Base-by-base conservation (phyloP, 768 basidiomycete species). In the Grammothele lineata region DNA sequence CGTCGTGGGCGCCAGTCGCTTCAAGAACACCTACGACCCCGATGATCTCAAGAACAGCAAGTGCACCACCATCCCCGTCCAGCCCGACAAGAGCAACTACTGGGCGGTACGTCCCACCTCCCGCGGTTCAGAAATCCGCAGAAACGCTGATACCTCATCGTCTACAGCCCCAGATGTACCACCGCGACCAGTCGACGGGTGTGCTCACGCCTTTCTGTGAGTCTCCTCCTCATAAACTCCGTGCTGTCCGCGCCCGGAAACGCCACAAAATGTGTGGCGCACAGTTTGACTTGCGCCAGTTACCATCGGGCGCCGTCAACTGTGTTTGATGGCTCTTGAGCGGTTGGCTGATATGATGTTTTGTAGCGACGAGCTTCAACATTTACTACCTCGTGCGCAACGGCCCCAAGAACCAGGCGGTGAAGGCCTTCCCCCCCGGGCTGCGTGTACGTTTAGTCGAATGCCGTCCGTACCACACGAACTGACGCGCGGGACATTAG, bases 81-180 rank as follows among this genome's bases (percentile, higher is more conserved):
- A 55, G 47, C 43, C 46, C 21, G 59, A 60, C 49, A 51, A 54
- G 55, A 56, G 54, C 40, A 51, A 54, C 46, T 60, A 60, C 48
- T 60, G 59, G 59, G 53, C 53, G 38, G 57, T 59, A 30, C 43
- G 59, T 47, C 19, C 17, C 22, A 4, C 26, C 10, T 17, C 14
- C 14, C 14, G 12, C 14, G 5, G 24, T 15, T 37, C 34, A 4
- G 12, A 3, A 21, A 6, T n/a, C 26, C 14, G 18, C 19, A 7
- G 17, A 19, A 32, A 15, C 38, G 17, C 38, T 43, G 33, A 47
- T n/a, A n/a, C n/a, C n/a, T n/a, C n/a, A n/a, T n/a, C n/a, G n/a
- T 17, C 26, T 47, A 30, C 40, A 58, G 57, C 56, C 56, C 18
- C 45, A 53, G 32, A 7, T 56, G 27, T 54, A 54, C 42, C 51